A percentile compares a stretch with the other conserved stretches of the same genome.
Evolutionary conservation across 305 asterid species (phyloP).

Genomic region (Fraxinus latifolia): DNA sequence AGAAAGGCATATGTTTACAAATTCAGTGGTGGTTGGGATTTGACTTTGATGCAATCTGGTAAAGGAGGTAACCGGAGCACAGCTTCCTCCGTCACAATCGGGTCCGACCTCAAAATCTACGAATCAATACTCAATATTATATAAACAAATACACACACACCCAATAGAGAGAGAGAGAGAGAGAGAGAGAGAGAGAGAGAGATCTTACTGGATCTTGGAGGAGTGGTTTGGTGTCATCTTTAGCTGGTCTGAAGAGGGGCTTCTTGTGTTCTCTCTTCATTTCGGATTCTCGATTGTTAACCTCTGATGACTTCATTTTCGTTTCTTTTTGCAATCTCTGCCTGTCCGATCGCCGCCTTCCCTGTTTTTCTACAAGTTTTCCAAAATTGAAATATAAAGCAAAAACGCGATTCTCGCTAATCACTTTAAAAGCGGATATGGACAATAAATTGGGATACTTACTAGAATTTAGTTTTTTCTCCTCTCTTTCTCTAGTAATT

Average conservation of each 20-base stretch:
- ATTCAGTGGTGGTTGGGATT: not conserved
- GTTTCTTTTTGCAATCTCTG: not conserved
- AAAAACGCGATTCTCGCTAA: no score
- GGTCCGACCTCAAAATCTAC: slow-evolving; percentile 76
- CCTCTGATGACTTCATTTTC: slow-evolving; percentile 28
- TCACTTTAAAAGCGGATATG: no score
- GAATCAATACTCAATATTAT: not conserved
- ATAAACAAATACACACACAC: not conserved
- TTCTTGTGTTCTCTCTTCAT: slow-evolving; percentile 28
- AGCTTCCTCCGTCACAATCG: slow-evolving; percentile 82
- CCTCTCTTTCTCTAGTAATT: no score
- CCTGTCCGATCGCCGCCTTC: not conserved
- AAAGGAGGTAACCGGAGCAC: slow-evolving; percentile 74
- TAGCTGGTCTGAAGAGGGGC: slow-evolving; percentile 63
- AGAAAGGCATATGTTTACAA: not conserved
- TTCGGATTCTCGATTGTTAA: slow-evolving; percentile 20
- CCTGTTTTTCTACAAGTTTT: not conserved
- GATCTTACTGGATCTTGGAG: slow-evolving; percentile 71
- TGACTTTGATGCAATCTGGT: slow-evolving; percentile 36
- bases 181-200: not conserved
- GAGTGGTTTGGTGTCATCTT: slow-evolving; percentile 74
- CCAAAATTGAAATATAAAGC: no score
- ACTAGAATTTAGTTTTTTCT: no score
- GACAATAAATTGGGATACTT: no score
- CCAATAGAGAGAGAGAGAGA: not conserved